Evolutionary conservation across 352 stramenopile genomes (phyloP).

Genomic region (Globisporangium sylvaticum): DNA sequence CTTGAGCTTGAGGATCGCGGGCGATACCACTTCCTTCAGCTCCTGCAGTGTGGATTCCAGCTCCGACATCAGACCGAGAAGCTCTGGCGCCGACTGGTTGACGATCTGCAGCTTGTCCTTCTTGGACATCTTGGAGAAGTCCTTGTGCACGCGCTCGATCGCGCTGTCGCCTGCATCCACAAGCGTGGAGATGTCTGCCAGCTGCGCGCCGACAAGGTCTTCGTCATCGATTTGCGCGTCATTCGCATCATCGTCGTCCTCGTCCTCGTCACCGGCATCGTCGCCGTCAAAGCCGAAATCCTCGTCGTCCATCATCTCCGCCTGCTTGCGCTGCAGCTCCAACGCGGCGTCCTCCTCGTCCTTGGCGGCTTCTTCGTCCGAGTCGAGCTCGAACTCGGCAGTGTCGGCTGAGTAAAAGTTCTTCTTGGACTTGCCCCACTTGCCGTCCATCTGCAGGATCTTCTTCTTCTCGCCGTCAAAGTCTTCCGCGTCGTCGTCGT

Average conservation of each 20-base stretch:
- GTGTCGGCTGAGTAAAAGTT: conserved; percentile 86
- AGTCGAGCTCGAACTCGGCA: conserved; percentile 76
- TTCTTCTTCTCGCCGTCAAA: conserved; percentile 66
- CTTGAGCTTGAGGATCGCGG: conserved; percentile 70
- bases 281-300: conserved; percentile 68
- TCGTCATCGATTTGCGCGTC: conserved; percentile 47
- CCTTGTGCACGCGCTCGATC: conserved; percentile 72
- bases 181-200: conserved; percentile 71
- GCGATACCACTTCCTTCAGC: conserved; percentile 59
- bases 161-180: conserved; percentile 43
- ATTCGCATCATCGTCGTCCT: conserved; percentile 31
- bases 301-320: conserved; percentile 82
- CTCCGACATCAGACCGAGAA: conserved; percentile 67
- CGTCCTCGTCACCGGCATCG: conserved; percentile 34
- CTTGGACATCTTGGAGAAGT: conserved; percentile 85
- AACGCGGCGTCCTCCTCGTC: conserved; percentile 83
- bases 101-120: conserved; percentile 87
- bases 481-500: conserved; percentile 53
- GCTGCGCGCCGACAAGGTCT: conserved; percentile 57
- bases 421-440: conserved; percentile 87
- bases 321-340: conserved; percentile 82
- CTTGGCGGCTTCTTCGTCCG: conserved; percentile 71
- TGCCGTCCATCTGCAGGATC: conserved; percentile 67
- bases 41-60: conserved; percentile 64
- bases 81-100: conserved; percentile 73